These are phyloP conservation scores for Metschnikowia cerradonensis DNA, from an alignment of 805 yeast species.

Conservation along the genomic window DNA sequence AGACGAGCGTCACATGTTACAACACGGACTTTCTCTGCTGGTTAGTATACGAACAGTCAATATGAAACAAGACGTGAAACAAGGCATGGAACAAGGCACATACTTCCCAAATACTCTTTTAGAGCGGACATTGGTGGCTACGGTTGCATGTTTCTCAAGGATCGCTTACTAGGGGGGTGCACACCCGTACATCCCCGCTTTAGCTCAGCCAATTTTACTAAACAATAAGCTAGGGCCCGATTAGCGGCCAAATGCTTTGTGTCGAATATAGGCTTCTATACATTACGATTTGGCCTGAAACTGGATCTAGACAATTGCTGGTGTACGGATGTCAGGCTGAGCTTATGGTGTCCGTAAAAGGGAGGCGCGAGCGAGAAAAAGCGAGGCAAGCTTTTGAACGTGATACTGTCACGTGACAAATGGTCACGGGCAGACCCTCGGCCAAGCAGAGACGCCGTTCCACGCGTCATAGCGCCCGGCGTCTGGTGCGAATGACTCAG, in stretches of 20 bases:
- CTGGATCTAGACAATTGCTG: not conserved
- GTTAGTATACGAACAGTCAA: constrained; percentile 12
- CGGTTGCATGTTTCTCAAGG: not conserved
- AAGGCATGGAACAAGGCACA: constrained; percentile 14
- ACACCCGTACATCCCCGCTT: not conserved
- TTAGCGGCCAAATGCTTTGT: too few relatives aligned
- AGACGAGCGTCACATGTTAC: constrained; percentile 56
- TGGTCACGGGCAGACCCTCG: not conserved
- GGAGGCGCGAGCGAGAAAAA: not conserved
- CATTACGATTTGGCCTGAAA: not conserved
- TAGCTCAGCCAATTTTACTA: too few relatives aligned
- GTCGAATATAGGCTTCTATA: not conserved
- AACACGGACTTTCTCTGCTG: constrained; percentile 46
- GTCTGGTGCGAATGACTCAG: constrained; percentile 5
- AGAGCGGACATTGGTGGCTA: constrained; percentile 28
- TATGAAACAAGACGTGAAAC: not conserved
- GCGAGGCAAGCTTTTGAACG: not conserved
- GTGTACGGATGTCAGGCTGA: not conserved
- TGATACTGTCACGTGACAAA: not conserved
- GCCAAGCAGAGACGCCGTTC: not conserved
- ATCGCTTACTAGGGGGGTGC: not conserved
- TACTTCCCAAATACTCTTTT: constrained; percentile 31
- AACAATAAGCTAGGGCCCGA: too few relatives aligned
- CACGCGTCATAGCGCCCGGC: constrained; percentile 1
- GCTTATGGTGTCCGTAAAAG: not conserved